Percentiles rank a stretch among this genome's conserved stretches.
Evolutionary conservation across 1,139 yeast genomes (phyloP).

Genomic region (Kodamaea anthophila): DNA sequence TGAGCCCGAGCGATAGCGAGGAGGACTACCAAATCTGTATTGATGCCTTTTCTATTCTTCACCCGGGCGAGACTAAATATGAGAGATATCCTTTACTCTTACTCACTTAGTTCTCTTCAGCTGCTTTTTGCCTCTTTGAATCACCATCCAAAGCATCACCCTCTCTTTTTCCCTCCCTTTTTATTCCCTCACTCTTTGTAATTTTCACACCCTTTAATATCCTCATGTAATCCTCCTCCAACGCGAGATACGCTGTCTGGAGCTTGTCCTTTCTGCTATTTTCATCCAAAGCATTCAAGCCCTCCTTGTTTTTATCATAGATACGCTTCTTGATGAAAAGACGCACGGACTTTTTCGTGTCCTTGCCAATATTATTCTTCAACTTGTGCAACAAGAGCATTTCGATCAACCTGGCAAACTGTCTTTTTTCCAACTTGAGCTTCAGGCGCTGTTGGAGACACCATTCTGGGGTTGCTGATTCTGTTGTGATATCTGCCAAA

Average conservation of each 20-base stretch:
- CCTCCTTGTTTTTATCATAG: constrained; percentile 74
- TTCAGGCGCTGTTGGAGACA: constrained; percentile 25
- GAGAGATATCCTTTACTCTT: neutral
- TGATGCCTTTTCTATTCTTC: too few species aligned
- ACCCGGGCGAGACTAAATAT: too few species aligned
- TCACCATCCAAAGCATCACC: constrained; percentile 1
- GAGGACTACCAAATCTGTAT: too few species aligned
- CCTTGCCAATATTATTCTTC: constrained; percentile 20
- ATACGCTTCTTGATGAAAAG: constrained; percentile 65
- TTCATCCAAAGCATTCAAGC: constrained; percentile 58
- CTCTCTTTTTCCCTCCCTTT: neutral
- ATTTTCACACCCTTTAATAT: constrained; percentile 37
- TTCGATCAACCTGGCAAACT: constrained; percentile 70
- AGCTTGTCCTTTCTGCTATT: constrained; percentile 60
- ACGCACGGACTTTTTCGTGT: constrained; percentile 40
- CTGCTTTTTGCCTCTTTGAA: constrained; percentile 1
- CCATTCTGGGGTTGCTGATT: constrained; percentile 37
- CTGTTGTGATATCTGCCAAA: constrained; percentile 17
- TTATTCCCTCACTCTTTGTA: constrained; percentile 10
- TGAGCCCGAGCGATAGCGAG: too few species aligned
- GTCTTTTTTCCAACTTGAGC: constrained; percentile 70
- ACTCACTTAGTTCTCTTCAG: neutral
- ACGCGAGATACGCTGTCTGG: constrained; percentile 65
- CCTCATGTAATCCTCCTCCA: constrained; percentile 65
- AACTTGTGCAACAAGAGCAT: constrained; percentile 56